These are phyloP conservation scores for Dunaliella sp. DNA, from an alignment of 139 green algal species.

Conservation along the genomic window DNA sequence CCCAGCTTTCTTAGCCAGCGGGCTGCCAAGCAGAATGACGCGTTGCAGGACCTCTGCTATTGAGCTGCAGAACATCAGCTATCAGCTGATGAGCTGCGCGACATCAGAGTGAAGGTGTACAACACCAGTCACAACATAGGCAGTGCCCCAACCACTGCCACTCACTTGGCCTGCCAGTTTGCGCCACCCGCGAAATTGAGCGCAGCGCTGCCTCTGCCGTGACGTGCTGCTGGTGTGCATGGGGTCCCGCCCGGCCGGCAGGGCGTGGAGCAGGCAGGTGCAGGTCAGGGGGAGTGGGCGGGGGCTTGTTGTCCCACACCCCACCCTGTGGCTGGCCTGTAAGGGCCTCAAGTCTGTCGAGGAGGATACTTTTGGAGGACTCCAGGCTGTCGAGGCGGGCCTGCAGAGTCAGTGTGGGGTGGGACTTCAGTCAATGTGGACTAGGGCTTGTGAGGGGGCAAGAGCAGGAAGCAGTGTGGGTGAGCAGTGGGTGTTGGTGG, in stretches of 20 bases:
- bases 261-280: background rate
- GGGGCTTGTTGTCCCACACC: conserved; percentile 21
- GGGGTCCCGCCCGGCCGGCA: background rate
- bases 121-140: too few species aligned
- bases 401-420: background rate
- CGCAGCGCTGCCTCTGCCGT: conserved; percentile 12
- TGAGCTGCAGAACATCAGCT: too few species aligned
- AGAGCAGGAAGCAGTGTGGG: too few species aligned
- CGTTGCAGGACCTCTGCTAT: too few species aligned
- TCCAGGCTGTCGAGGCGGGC: conserved; percentile 7
- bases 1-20: too few species aligned
- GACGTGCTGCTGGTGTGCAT: background rate
- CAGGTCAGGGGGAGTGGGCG: conserved; percentile 25
- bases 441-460: too few species aligned
- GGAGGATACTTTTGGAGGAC: conserved; percentile 24
- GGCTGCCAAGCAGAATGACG: too few species aligned
- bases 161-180: background rate
- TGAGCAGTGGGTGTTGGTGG: too few species aligned
- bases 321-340: conserved; percentile 24
- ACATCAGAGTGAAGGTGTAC: too few species aligned
- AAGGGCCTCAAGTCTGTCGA: conserved; percentile 31
- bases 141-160: background rate
- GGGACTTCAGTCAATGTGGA: too few species aligned
- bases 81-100: too few species aligned
- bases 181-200: conserved; percentile 1